A percentile compares a stretch with the other conserved stretches of the same genome.
Conservation (phyloP, 2,329 filamentous ascomycete genomes). For the Monilinia vaccinii-corymbosi region DNA sequence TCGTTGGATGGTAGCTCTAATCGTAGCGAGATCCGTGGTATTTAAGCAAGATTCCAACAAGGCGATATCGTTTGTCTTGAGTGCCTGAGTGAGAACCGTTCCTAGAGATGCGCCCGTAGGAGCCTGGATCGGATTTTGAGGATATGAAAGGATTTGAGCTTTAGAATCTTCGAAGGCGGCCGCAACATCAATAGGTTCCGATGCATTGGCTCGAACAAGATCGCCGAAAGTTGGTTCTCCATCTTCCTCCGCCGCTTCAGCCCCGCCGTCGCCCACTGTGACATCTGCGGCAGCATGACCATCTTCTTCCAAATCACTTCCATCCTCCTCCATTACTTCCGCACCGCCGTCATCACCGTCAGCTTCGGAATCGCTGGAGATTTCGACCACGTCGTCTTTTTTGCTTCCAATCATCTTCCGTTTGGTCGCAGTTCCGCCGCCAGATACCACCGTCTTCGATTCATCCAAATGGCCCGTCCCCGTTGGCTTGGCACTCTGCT, state of each 20-base stretch:
- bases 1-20: slow-evolving; percentile 82
- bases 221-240: slow-evolving; percentile 72
- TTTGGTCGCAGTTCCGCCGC: slow-evolving; percentile 21
- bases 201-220: slow-evolving; percentile 59
- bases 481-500: slow-evolving; percentile 42
- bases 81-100: slow-evolving; percentile 86
- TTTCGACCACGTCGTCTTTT: slow-evolving; percentile 38
- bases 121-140: slow-evolving; percentile 21
- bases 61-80: slow-evolving; percentile 82
- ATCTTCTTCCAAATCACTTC: slow-evolving; percentile 37
- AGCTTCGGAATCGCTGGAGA: slow-evolving; percentile 47
- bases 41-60: slow-evolving; percentile 90
- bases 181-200: slow-evolving; percentile 68
- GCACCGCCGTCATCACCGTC: slow-evolving; percentile 34
- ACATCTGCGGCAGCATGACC: slow-evolving; percentile 34
- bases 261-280: slow-evolving; percentile 30
- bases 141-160: slow-evolving; percentile 18
- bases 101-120: slow-evolving; percentile 74
- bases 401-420: slow-evolving; percentile 14
- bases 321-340: slow-evolving; percentile 35
- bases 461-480: slow-evolving; percentile 48
- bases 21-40: slow-evolving; percentile 63
- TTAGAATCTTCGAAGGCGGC: slow-evolving; percentile 41
- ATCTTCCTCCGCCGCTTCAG: slow-evolving; percentile 29
- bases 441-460: slow-evolving; percentile 44